Percentiles rank a stretch among this genome's conserved stretches.
Conservation (phyloP, 371 early-diverging fungal genomes). For the Mortierella sp. region DNA sequence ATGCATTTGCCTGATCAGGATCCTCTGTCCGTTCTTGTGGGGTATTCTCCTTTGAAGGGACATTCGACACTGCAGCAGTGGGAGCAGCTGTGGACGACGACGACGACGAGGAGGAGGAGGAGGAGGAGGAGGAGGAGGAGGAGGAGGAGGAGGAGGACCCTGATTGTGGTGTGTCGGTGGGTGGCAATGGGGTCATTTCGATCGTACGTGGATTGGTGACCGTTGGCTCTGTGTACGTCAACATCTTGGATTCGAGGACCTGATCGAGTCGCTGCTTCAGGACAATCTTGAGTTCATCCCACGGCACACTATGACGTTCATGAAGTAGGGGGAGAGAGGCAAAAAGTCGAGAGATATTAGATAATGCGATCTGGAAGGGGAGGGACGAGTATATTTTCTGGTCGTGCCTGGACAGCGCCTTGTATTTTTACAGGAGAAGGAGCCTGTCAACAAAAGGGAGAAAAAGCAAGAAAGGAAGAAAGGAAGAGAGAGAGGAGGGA, state of each 20-base stretch:
- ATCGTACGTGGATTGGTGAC: slow-evolving; percentile 37
- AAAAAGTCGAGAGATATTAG: background rate
- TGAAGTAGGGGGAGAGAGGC: background rate
- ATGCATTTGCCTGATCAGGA: slow-evolving; percentile 11
- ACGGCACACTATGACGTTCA: slow-evolving; percentile 21
- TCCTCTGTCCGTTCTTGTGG: slow-evolving; percentile 2
- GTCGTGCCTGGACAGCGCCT: background rate
- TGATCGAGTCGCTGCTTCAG: slow-evolving; percentile 22
- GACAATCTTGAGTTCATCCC: slow-evolving; percentile 29
- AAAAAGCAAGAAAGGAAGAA: no score
- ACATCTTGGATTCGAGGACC: slow-evolving; percentile 25
- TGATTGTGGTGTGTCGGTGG: background rate
- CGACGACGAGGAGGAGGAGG: background rate
- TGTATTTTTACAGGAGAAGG: background rate
- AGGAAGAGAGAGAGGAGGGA: no score
- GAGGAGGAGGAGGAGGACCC: no score
- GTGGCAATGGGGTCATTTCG: slow-evolving; percentile 7
- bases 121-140: background rate
- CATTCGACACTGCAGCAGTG: background rate
- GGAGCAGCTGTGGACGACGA: background rate
- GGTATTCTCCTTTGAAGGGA: background rate
- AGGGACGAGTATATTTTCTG: background rate
- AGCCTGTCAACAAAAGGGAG: no score
- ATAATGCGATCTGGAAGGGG: background rate
- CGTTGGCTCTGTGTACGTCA: slow-evolving; percentile 26